A percentile compares a stretch with the other conserved stretches of the same genome.
Evolutionary conservation across 83 land plant species (phyloP).

Genomic region (Picea engelmannii): DNA sequence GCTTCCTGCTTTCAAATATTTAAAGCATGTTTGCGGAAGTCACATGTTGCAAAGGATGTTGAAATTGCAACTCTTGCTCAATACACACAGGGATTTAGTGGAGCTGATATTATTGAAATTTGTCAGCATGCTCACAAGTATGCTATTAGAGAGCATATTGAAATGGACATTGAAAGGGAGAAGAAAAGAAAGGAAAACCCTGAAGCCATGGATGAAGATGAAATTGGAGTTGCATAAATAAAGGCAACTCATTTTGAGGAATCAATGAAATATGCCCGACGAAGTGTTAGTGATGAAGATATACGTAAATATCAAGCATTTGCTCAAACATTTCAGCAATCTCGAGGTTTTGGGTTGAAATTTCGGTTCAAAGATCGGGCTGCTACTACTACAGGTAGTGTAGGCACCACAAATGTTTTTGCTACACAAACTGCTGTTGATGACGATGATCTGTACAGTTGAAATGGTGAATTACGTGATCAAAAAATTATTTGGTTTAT

Average conservation of each 20-base stretch:
- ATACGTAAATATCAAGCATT: conserved; percentile 25
- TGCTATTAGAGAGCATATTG: neutral
- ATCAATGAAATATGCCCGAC: conserved; percentile 20
- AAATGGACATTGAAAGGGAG: neutral
- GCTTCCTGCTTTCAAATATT: conserved; percentile 27
- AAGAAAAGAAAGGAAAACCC: conserved; percentile 1
- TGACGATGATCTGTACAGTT: no score
- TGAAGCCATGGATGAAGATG: conserved; percentile 28
- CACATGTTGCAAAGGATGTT: conserved; percentile 26
- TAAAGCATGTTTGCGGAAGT: conserved; percentile 28
- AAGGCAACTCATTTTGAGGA: conserved; percentile 21
- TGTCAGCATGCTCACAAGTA: conserved; percentile 26
- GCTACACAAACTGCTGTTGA: neutral
- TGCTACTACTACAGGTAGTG: neutral
- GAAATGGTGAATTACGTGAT: no score
- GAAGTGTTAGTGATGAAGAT: conserved; percentile 24
- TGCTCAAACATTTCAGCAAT: conserved; percentile 15
- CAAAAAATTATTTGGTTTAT: no score
- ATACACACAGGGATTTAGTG: conserved; percentile 25
- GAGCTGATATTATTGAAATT: conserved; percentile 26
- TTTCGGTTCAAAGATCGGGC: conserved; percentile 14
- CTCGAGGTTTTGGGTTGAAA: conserved; percentile 21
- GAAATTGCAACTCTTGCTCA: conserved; percentile 16
- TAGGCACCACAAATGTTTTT: neutral
- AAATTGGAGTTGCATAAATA: conserved; percentile 14